These are phyloP conservation scores for Flammula alnicola DNA, from an alignment of 1,284 basidiomycete genomes.

Conservation along the genomic window DNA sequence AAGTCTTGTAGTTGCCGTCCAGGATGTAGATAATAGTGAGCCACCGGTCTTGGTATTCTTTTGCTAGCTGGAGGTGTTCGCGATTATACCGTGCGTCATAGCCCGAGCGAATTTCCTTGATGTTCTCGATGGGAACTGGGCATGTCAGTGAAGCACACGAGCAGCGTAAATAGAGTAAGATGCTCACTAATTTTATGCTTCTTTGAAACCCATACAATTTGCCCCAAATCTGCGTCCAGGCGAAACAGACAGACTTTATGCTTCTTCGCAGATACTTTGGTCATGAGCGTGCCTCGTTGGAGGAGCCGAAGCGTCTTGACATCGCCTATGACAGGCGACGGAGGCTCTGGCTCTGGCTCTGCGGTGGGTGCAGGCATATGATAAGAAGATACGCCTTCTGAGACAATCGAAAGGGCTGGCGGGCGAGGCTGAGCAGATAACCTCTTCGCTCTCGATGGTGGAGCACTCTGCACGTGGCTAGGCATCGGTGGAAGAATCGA, in stretches of 20 bases:
- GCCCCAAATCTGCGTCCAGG: conserved; percentile 77
- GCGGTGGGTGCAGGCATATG: neutral
- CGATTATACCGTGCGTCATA: conserved; percentile 80
- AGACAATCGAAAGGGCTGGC: conserved; percentile 11
- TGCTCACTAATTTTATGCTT: conserved; percentile 75
- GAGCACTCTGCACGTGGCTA: neutral
- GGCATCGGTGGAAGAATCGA: neutral
- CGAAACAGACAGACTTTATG: conserved; percentile 65
- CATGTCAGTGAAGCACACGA: neutral
- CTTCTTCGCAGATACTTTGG: conserved; percentile 86
- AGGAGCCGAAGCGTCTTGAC: conserved; percentile 53
- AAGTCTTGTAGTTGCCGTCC: conserved; percentile 86
- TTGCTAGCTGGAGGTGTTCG: conserved; percentile 72
- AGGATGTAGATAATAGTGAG: conserved; percentile 80
- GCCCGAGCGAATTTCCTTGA: conserved; percentile 90
- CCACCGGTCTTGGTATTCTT: conserved; percentile 70
- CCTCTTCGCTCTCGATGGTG: neutral
- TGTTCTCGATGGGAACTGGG: conserved; percentile 85
- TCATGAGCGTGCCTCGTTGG: conserved; percentile 73
- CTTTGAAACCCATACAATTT: conserved; percentile 84
- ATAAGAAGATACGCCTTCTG: conserved; percentile 7
- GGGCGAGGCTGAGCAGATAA: conserved; percentile 5
- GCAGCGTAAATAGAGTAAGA: conserved; percentile 1
- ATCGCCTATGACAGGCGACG: conserved; percentile 21
- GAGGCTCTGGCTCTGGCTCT: neutral